Base-by-base conservation (phyloP, 306 rosid species). In the Acmispon strigosus region DNA sequence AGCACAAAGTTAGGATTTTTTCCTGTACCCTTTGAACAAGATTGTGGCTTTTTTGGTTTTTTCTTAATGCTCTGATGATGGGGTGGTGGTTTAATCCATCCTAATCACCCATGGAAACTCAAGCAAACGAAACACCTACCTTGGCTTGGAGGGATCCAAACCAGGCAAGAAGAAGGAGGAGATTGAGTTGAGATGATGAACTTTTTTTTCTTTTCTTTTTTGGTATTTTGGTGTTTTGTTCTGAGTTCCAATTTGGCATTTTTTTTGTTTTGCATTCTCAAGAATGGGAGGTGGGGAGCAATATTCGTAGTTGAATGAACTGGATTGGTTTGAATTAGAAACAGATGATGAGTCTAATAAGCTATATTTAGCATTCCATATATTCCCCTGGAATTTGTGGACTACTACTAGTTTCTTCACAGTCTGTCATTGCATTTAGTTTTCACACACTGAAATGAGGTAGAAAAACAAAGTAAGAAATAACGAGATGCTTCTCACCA, bases 61-160 rank as follows among this genome's bases (percentile, higher is more conserved):
- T 47, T 24, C 4, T 22, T 6, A 37, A 17, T 36, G 67, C 13
- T 14, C 9, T 52, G 59, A 36, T 64, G 44, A 11, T 2, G 20
- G 41, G 18, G 59, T n/a, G 29, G 4, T 19, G 27, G 41, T 41
- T 60, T 4, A 80, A 51, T 12, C 34, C 69, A 70, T 67, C 9
- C 14, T 69, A 69, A 54, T 9, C 10, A 47, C 1, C 48, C 67
- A 39, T 37, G 81, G 63, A 50, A 10, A 36, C 15, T 64, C 69
- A 73, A 76, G 67, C 77, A 70, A 64, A 64, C 51, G 8, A 74
- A 66, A 22, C 37, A 47, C 62, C 27, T 65, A 80, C 87, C 87
- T 32, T 72, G 87, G 84, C 58, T 62, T 72, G 79, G 84, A 56
- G 3, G 3, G 52, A 24, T 20, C 87, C 87, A 76, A 79, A 76